A percentile compares a stretch with the other conserved stretches of the same genome.
These are phyloP conservation scores for Gonium pectorale DNA, from an alignment of 139 green algal species.

Conservation along the genomic window DNA sequence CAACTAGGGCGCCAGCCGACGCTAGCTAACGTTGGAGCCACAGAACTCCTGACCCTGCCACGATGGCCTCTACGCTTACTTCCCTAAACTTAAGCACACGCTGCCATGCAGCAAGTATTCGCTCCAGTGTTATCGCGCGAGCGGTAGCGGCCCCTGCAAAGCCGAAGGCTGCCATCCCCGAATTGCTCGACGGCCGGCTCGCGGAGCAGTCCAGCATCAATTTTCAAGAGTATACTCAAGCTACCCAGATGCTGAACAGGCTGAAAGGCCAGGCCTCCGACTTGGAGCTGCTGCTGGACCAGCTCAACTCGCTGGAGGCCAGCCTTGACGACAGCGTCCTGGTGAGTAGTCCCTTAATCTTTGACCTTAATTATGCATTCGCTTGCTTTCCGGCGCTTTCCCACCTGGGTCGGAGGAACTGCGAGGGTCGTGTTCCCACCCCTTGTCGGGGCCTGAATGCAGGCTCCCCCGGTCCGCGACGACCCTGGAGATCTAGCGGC, in stretches of 20 bases:
- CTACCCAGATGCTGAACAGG: conserved; percentile 20
- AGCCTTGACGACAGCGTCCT: conserved; percentile 14
- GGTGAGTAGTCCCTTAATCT: neutral
- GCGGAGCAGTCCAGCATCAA: neutral
- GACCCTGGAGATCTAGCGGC: neutral
- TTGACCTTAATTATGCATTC: no score
- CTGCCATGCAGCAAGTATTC: neutral
- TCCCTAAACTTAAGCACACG: neutral
- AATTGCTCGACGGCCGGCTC: conserved; percentile 5
- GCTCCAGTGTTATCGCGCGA: conserved; percentile 14
- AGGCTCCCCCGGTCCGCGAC: neutral
- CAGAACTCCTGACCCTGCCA: neutral
- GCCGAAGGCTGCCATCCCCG: conserved; percentile 9
- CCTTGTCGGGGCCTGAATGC: no score
- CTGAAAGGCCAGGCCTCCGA: neutral
- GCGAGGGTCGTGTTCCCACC: neutral
- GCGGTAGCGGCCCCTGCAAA: conserved; percentile 19
- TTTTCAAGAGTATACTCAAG: conserved; percentile 28
- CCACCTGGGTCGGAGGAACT: neutral
- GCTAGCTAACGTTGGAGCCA: no score
- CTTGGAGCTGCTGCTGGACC: conserved; percentile 10
- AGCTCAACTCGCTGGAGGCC: conserved; percentile 26
- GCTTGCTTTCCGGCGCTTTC: neutral
- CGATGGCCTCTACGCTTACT: neutral
- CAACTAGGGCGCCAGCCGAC: no score